Evolutionary conservation across 805 yeast species (phyloP).

Genomic region (Candida ponderosae): DNA sequence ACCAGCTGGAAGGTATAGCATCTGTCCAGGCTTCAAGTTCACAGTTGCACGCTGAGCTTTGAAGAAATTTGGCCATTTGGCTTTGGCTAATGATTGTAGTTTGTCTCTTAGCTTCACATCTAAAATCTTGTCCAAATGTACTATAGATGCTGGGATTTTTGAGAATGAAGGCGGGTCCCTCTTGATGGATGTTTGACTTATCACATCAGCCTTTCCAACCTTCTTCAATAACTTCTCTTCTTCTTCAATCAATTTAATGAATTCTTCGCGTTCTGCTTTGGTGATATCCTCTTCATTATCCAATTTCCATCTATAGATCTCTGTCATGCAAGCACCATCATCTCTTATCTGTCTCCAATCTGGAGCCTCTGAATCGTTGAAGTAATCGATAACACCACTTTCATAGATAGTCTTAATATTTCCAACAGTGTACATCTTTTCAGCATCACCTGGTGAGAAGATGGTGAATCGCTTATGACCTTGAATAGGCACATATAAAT

Average conservation of each 20-base stretch:
- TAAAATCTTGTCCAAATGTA: slow-evolving; percentile 49
- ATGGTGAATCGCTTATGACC: slow-evolving; percentile 64
- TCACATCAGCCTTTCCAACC: slow-evolving; percentile 10
- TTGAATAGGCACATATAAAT: slow-evolving; percentile 50
- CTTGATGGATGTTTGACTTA: slow-evolving; percentile 11
- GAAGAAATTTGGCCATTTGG: slow-evolving; percentile 41
- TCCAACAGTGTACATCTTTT: slow-evolving; percentile 57
- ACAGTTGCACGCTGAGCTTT: slow-evolving; percentile 35
- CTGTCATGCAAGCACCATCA: slow-evolving; percentile 53
- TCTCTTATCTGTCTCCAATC: slow-evolving; percentile 54
- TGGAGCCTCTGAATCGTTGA: slow-evolving; percentile 44
- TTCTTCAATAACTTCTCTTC: slow-evolving; percentile 18
- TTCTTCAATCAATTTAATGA: slow-evolving; percentile 19
- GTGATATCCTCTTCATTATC: slow-evolving; percentile 20
- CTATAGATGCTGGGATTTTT: slow-evolving; percentile 50
- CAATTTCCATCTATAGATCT: slow-evolving; percentile 37
- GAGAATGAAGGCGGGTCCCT: slow-evolving; percentile 67
- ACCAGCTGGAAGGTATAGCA: slow-evolving; percentile 67
- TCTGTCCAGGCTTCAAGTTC: slow-evolving; percentile 51
- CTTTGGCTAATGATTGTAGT: slow-evolving; percentile 29
- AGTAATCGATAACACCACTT: slow-evolving; percentile 66
- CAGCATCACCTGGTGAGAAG: slow-evolving; percentile 56
- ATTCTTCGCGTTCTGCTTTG: slow-evolving; percentile 13
- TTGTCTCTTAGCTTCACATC: slow-evolving; percentile 18
- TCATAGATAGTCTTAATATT: slow-evolving; percentile 39